Base-by-base conservation (phyloP, 495 filamentous ascomycete species). In the Cercophora sp. region DNA sequence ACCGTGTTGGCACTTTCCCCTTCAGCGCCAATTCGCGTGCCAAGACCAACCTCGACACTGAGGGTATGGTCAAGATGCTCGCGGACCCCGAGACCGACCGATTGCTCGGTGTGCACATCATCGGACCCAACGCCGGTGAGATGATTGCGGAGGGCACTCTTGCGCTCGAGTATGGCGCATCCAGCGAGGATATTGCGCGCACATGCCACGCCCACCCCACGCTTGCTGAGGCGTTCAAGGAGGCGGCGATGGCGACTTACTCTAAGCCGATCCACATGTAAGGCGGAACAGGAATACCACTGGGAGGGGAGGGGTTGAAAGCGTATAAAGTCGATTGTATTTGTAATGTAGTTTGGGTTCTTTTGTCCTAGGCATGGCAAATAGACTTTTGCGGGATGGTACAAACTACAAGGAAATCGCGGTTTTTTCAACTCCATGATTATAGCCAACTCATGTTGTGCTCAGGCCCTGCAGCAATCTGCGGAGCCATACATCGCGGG, bases 131-230 rank as follows among this genome's bases (percentile, higher is more conserved):
- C 70, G 93, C 93, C 34, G 93, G 93, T 61, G 93, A 98, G 81
- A 96, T 98, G 94, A 96, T 98, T 75, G 93, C 92, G 15, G 93
- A 98, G 78, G 93, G 87, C 49, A 92, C 91, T 34, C 78, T 98
- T 59, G 94, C 93, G 48, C 74, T 98, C 45, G 93, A 98, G 79
- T 98, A 97, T 68, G 93, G 93, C 47, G 93, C 93, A 20, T 91
- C 86, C 54, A 87, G 83, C 62, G 93, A 97, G 79, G 94, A 96
- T 74, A 85, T 98, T 64, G 92, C 86, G 51, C 85, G 92, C 61
- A 96, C 93, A 49, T 91, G 88, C 72, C 93, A 98, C 76, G 92
- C 93, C 39, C 92, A 98, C 80, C 93, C 93, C 51, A 97, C 93
- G 51, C 80, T 96, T 50, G 82, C 91, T 13, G 93, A 98, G 79